phyloP scores from a whole-genome alignment of 2,329 filamentous ascomycete species.

The Pyricularia sp. region DNA sequence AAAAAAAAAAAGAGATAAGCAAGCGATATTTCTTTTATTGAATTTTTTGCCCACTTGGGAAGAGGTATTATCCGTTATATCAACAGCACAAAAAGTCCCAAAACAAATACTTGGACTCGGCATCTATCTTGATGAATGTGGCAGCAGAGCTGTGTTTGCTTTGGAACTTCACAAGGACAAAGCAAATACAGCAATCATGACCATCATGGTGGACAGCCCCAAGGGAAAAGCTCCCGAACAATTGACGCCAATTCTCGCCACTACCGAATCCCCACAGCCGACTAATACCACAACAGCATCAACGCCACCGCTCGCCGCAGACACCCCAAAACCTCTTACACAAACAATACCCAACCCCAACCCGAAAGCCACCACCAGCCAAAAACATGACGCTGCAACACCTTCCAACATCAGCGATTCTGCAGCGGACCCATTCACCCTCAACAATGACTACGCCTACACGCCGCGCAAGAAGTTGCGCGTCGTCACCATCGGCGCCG shows the following conservation, averaged over 20 bases:
- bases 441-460: not conserved
- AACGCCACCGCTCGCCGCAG: no score
- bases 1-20: no score
- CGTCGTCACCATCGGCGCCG: slow-evolving; percentile 30
- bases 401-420: not conserved
- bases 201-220: not conserved
- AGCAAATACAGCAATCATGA: not conserved
- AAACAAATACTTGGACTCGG: no score
- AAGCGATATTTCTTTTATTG: no score
- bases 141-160: not conserved
- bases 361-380: not conserved
- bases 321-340: not conserved
- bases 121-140: no score
- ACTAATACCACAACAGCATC: not conserved
- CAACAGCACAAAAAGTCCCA: no score
- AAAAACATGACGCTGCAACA: not conserved
- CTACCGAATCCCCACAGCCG: not conserved
- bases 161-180: not conserved
- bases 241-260: not conserved
- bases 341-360: not conserved
- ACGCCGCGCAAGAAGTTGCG: slow-evolving; percentile 21
- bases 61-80: no score
- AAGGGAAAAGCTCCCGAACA: not conserved
- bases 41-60: no score
- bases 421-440: not conserved